Evolutionary conservation across 2,329 filamentous ascomycete genomes (phyloP).

Genomic region (Alternaria atra): DNA sequence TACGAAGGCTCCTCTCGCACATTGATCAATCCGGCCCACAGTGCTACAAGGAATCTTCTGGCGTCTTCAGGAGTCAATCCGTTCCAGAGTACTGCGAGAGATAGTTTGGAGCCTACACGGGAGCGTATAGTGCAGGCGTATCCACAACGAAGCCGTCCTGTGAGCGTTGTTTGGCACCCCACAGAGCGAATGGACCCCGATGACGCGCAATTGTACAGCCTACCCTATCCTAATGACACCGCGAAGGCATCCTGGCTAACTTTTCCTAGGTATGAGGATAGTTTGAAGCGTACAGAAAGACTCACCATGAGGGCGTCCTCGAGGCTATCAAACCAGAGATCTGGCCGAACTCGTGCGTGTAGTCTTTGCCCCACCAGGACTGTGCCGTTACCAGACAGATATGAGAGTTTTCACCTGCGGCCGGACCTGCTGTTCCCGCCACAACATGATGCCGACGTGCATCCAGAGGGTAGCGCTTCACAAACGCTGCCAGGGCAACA

Average conservation of each 20-base stretch:
- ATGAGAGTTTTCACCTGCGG: neutral
- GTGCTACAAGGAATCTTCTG: neutral
- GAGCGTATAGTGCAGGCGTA: neutral
- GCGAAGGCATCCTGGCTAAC: neutral
- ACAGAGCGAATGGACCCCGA: neutral
- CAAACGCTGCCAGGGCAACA: rapidly evolving
- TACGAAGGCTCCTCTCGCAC: neutral
- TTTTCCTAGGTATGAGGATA: neutral
- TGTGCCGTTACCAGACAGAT: neutral
- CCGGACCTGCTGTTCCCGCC: neutral
- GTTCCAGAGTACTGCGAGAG: neutral
- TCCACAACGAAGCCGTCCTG: neutral
- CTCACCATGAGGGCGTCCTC: neutral
- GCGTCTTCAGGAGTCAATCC: neutral
- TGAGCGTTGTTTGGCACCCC: neutral
- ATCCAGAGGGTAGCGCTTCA: neutral
- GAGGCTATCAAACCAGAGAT: neutral
- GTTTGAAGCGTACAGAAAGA: neutral
- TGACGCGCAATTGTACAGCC: neutral
- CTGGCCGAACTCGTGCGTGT: neutral
- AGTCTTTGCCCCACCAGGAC: neutral
- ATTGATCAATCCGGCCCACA: neutral
- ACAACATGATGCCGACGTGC: neutral
- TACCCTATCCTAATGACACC: neutral
- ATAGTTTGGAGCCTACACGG: neutral